Percentiles rank a stretch among this genome's conserved stretches.
Conservation (phyloP, 2,329 filamentous ascomycete genomes). For the Penicillium sp. region DNA sequence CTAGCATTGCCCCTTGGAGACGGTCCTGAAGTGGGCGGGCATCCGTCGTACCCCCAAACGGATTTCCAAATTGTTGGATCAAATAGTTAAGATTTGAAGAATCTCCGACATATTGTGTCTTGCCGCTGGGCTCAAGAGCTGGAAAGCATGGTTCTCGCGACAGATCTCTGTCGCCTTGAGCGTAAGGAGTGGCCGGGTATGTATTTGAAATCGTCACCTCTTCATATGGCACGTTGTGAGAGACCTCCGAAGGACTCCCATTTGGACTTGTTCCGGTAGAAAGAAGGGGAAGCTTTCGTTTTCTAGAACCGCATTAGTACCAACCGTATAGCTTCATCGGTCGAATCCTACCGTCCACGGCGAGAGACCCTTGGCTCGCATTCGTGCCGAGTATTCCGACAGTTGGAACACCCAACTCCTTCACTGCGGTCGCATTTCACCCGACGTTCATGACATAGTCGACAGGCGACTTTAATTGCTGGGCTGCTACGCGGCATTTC, state of each 20-base stretch:
- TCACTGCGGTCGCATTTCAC: constrained; percentile 19
- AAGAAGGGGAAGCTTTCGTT: constrained; percentile 1
- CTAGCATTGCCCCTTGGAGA: constrained; percentile 22
- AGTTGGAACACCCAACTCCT: constrained; percentile 15
- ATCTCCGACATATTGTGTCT: constrained; percentile 22
- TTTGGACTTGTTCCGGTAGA: background rate
- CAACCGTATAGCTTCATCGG: background rate
- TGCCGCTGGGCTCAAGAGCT: constrained; percentile 3
- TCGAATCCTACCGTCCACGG: constrained; percentile 17
- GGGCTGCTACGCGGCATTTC: constrained; percentile 8
- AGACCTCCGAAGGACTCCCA: background rate
- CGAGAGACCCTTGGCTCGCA: constrained; percentile 18
- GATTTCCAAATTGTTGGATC: constrained; percentile 26
- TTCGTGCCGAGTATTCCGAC: constrained; percentile 5
- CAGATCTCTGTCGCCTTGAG: background rate
- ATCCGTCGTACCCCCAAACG: constrained; percentile 16
- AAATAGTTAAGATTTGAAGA: constrained; percentile 28
- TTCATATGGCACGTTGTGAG: background rate
- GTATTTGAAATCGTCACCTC: background rate
- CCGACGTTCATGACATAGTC: constrained; percentile 16
- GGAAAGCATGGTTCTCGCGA: constrained; percentile 12
- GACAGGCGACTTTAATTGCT: constrained; percentile 16
- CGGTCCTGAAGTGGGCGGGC: constrained; percentile 15
- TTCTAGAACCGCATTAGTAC: background rate
- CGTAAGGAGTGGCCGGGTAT: background rate